Evolutionary conservation across 2,329 filamentous ascomycete species (phyloP), one percentile per base, ranked within the genome.

Genomic region (Salinomyces thailandicus): DNA sequence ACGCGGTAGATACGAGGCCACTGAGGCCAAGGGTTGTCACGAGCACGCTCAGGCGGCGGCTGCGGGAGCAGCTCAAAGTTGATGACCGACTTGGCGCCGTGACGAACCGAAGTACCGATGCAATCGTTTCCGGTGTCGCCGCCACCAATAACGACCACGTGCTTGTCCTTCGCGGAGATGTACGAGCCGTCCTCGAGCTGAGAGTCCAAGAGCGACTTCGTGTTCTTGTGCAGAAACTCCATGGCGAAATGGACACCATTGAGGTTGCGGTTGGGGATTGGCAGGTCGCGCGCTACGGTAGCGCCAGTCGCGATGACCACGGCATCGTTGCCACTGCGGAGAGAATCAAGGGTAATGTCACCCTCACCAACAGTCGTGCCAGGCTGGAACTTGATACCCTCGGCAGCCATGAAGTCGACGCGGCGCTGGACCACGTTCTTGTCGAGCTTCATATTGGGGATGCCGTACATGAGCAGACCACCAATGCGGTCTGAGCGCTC

Each of bases 401-500:
- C 89, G 3, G 79, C 75, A 37, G 82, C 84, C 84, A 95, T 89
- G 63, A 96, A 86, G 63, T 95, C 85, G 33, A 91, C 86, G 61
- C 89, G 83, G 35, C 89, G 83, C 71, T 95, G 89, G 42, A 96
- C 89, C 46, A 95, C 79, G 58, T 85, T 85, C 74, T 96, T 96
- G 69, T 96, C 89, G 28, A 96, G 81, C 71, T 96, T 96, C 89
- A 96, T 96, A 71, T 96, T 96, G 49, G 89, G 89, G 50, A 96
- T 96, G 50, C 89, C 89, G 58, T 96, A 95, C 89, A 95, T 95
- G 54, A 96, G 75, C 37, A 96, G 72, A 62, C 89, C 89, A 64
- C 89, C 89, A 39, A 81, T 69, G 47, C 89, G 85, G 58, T 96
- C 89, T 42, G 86, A 77, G 47, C 89, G 85, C 72, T 96, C 89